Evolutionary conservation across 495 filamentous ascomycete species (phyloP), one percentile per base, ranked within the genome.

Genomic region (Bacidia gigantensis): DNA sequence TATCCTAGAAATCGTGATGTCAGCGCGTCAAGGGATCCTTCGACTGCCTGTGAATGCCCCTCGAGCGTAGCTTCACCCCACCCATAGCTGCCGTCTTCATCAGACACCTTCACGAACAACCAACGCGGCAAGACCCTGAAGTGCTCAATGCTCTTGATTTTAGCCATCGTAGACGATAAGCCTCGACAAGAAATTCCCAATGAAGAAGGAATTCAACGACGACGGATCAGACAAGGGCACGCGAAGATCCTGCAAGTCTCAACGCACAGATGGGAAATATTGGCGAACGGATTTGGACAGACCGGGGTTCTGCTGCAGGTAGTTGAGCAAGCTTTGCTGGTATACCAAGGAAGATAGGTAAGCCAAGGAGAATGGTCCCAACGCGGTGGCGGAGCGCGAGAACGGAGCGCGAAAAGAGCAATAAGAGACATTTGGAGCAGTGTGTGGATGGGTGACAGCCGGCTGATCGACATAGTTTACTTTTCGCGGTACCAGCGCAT

Each of bases 21-120:
- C 60, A 82, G 74, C 21, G 80, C 80, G 65, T 85, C 76, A 5
- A 89, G 69, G 50, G 80, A 81, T 3, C 85, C 85, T 64, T 89
- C 84, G 22, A 87, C 76, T 18, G 84, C 83, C 57, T 83, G 75
- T 2, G 78, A 81, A 61, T 89, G 84, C 0, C 84, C 83, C 65
- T 89, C 84, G 2, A 89, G 68, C 0, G 80, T 84, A 3, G 80
- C 81, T 64, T 88, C 85, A 35, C 85, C 85, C 85, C 85, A 89
- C n/a, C 84, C 85, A 53, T 68, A 70, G 11, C 75, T 67, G 22
- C 74, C 79, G 11, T 74, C 72, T 39, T 80, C 73, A 61, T 84
- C 81, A 18, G 72, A 75, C 53, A 88, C 72, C 59, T 87, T 87
- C 57, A 88, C 85, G 55, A 89, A 89, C 10, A 88, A 74, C 84